These are phyloP conservation scores for Aechmea fasciata DNA, from an alignment of 176 grass and related monocot species.

Conservation along the genomic window DNA sequence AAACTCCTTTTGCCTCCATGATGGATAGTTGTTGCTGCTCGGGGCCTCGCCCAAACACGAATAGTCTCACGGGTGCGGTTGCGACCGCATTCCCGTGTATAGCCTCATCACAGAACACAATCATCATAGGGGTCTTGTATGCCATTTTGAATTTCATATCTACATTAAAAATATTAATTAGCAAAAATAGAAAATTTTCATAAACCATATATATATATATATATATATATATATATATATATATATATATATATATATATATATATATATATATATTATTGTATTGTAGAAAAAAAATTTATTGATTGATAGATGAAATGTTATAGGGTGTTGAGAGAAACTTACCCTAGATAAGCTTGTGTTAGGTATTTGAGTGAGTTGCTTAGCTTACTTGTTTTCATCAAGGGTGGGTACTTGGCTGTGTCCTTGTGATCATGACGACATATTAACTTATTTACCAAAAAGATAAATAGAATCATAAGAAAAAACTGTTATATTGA, in stretches of 20 bases:
- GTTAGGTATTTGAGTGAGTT: constrained; percentile 80
- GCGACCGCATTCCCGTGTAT: constrained; percentile 59
- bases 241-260: no score
- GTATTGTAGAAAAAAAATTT: no score
- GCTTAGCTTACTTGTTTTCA: constrained; percentile 94
- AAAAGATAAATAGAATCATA: no score
- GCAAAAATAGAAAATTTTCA: no score
- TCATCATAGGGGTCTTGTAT: constrained; percentile 70
- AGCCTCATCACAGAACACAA: constrained; percentile 66
- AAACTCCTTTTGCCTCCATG: constrained; percentile 72
- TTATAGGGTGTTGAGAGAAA: not conserved
- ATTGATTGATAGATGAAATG: not conserved
- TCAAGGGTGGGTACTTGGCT: constrained; percentile 71
- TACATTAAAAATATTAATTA: constrained; percentile 13
- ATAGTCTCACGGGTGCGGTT: constrained; percentile 49
- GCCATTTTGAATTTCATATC: constrained; percentile 74
- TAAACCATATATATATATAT: no score
- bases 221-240: no score
- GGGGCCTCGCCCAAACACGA: constrained; percentile 45
- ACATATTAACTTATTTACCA: no score
- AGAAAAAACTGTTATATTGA: no score
- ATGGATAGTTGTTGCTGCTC: constrained; percentile 39
- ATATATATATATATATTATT: no score
- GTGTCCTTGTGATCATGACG: constrained; percentile 49
- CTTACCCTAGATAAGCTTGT: constrained; percentile 83